A percentile compares a stretch with the other conserved stretches of the same genome.
These are phyloP conservation scores for Pelargonium cotyledonis DNA, from an alignment of 441 rosid species.

Conservation along the genomic window DNA sequence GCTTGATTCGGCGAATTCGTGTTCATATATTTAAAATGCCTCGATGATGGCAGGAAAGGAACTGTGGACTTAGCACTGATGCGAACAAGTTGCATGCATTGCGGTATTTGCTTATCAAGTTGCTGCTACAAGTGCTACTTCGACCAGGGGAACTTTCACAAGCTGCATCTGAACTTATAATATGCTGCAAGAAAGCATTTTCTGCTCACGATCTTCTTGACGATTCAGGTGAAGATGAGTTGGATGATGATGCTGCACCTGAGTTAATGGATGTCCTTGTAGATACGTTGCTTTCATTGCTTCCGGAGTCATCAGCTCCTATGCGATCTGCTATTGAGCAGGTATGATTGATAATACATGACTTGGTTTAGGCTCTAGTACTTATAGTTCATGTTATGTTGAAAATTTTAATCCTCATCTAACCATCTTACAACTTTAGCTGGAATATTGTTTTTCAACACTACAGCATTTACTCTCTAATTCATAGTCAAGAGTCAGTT, in stretches of 20 bases:
- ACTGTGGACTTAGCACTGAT: constrained; percentile 31
- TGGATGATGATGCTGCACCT: constrained; percentile 45
- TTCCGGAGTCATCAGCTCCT: constrained; percentile 88
- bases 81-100: constrained; percentile 54
- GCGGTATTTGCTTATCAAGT: constrained; percentile 71
- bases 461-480: neutral
- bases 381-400: neutral
- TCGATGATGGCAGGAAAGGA: constrained; percentile 57
- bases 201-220: constrained; percentile 42
- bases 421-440: neutral
- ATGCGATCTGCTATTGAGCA: constrained; percentile 82
- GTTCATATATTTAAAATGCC: constrained; percentile 5
- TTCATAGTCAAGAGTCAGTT: neutral
- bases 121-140: constrained; percentile 80
- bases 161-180: constrained; percentile 64
- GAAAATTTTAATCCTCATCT: neutral
- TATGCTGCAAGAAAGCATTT: constrained; percentile 79
- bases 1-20: constrained; percentile 4
- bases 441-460: neutral
- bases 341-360: constrained; percentile 34
- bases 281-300: constrained; percentile 76
- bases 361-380: neutral
- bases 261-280: constrained; percentile 83
- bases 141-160: constrained; percentile 75
- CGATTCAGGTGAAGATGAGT: constrained; percentile 57